Percentiles rank a stretch among this genome's conserved stretches.
These are phyloP conservation scores for Senna siamea DNA, from an alignment of 306 rosid genomes.

Conservation along the genomic window DNA sequence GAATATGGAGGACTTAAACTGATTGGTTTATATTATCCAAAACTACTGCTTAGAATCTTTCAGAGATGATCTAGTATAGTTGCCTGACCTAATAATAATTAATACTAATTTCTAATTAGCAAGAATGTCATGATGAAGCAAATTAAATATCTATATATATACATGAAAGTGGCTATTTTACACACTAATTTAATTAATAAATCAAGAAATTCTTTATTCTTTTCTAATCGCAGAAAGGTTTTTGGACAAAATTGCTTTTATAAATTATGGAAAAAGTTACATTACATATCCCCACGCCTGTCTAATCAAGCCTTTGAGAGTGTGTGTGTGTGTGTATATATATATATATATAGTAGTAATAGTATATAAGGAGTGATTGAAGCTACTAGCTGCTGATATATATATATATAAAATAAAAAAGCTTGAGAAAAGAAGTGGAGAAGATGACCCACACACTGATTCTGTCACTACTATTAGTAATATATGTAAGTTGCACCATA, in stretches of 20 bases:
- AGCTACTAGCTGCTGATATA: background rate
- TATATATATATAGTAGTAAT: no score
- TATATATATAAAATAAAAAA: background rate
- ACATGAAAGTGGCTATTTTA: background rate
- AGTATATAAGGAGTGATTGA: background rate
- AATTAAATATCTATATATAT: background rate
- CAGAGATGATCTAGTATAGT: background rate
- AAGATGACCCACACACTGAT: slow-evolving; percentile 54
- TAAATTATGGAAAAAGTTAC: slow-evolving; percentile 40
- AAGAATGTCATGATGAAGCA: slow-evolving; percentile 4
- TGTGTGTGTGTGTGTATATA: no score
- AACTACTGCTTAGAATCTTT: background rate
- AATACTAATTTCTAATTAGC: slow-evolving; percentile 14
- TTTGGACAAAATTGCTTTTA: slow-evolving; percentile 35
- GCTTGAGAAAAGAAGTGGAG: slow-evolving; percentile 36
- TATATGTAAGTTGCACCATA: slow-evolving; percentile 38
- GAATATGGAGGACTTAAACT: background rate
- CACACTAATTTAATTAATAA: background rate
- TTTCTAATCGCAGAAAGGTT: slow-evolving; percentile 25
- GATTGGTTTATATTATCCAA: slow-evolving; percentile 29
- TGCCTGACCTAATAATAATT: slow-evolving; percentile 31
- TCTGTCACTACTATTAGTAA: slow-evolving; percentile 43
- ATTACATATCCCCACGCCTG: slow-evolving; percentile 46
- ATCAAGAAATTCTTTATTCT: slow-evolving; percentile 11
- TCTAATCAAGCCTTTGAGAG: slow-evolving; percentile 51